Evolutionary conservation across 176 grass and related monocot genomes (phyloP).

Genomic region (Eleusine indica): DNA sequence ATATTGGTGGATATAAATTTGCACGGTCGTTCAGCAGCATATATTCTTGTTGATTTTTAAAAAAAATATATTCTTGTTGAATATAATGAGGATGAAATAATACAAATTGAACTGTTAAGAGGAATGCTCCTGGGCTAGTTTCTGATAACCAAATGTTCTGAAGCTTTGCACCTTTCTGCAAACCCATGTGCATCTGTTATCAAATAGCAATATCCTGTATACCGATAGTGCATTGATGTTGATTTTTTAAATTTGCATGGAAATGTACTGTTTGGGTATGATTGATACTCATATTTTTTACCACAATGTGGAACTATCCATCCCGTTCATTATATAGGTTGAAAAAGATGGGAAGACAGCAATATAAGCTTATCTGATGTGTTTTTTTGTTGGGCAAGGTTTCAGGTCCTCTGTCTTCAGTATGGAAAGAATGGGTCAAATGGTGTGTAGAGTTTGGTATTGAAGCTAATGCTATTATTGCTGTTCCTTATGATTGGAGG

Average conservation of each 20-base stretch:
- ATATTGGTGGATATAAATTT: background rate
- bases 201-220: slow-evolving; percentile 10
- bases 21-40: background rate
- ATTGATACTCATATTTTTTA: background rate
- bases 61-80: too few species aligned
- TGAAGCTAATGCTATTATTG: slow-evolving; percentile 94
- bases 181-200: slow-evolving; percentile 8
- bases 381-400: slow-evolving; percentile 44
- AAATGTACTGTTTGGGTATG: background rate
- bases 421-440: slow-evolving; percentile 99
- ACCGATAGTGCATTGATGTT: slow-evolving; percentile 1
- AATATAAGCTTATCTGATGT: slow-evolving; percentile 30
- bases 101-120: background rate
- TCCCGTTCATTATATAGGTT: background rate
- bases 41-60: background rate
- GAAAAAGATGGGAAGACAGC: background rate
- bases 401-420: slow-evolving; percentile 92
- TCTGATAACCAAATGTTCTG: background rate
- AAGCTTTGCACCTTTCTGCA: slow-evolving; percentile 5
- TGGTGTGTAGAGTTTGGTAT: slow-evolving; percentile 99
- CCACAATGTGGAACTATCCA: background rate
- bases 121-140: background rate
- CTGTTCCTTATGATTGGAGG: slow-evolving; percentile 97
- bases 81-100: background rate
- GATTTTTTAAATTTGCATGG: background rate